A percentile compares a stretch with the other conserved stretches of the same genome.
Evolutionary conservation across 495 filamentous ascomycete species (phyloP).

Genomic region (Podospora didyma): DNA sequence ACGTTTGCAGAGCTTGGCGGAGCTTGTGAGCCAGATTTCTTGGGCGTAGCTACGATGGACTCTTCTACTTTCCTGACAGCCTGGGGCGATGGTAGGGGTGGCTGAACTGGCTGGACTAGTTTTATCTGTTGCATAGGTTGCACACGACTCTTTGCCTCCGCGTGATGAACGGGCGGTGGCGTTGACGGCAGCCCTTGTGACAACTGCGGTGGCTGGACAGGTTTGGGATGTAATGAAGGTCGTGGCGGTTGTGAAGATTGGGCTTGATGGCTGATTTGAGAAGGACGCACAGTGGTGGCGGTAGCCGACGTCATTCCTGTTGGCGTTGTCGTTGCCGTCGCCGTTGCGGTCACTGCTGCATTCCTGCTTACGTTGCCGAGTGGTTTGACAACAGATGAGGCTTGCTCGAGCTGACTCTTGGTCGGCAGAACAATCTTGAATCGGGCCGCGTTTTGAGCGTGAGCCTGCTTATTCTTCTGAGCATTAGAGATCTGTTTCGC

Average conservation of each 20-base stretch:
- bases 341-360: neutral
- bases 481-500: constrained; percentile 16
- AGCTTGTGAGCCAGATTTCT: constrained; percentile 8
- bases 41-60: neutral
- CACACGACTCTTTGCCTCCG: too few relatives aligned
- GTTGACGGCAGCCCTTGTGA: too few relatives aligned
- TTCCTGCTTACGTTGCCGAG: neutral
- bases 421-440: constrained; percentile 32
- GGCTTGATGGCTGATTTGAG: too few relatives aligned
- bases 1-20: constrained; percentile 12
- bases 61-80: neutral
- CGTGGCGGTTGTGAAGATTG: constrained; percentile 2
- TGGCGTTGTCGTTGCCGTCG: neutral
- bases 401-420: constrained; percentile 26
- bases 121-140: neutral
- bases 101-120: neutral
- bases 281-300: too few relatives aligned
- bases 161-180: too few relatives aligned
- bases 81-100: neutral
- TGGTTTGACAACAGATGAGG: constrained; percentile 1
- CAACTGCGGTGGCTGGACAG: too few relatives aligned
- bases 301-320: too few relatives aligned
- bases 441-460: constrained; percentile 20
- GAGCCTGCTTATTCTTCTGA: constrained; percentile 11
- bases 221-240: too few relatives aligned